Evolutionary conservation across 805 yeast species (phyloP).

Genomic region (Saccharomycopsis sp.): DNA sequence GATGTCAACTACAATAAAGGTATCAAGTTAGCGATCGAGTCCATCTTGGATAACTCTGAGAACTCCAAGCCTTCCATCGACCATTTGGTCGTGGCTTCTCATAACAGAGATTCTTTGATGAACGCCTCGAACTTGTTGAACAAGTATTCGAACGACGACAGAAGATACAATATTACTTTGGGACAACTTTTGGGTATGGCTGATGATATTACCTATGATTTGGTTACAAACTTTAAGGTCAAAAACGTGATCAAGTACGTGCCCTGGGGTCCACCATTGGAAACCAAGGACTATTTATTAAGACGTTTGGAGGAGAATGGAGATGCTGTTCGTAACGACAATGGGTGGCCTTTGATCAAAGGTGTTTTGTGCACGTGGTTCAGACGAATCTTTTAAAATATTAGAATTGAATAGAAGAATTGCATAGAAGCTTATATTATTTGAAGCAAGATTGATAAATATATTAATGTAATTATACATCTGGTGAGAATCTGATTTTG

Average conservation of each 20-base stretch:
- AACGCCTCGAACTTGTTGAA: constrained; percentile 56
- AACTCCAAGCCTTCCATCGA: constrained; percentile 48
- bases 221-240: constrained; percentile 56
- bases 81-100: constrained; percentile 86
- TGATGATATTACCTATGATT: constrained; percentile 74
- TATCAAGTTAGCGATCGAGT: constrained; percentile 51
- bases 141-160: constrained; percentile 25
- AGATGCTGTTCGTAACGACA: constrained; percentile 82
- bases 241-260: constrained; percentile 85
- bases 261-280: constrained; percentile 96
- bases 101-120: constrained; percentile 72
- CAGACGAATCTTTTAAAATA: constrained; percentile 27
- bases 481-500: too few species aligned
- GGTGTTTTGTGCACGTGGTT: constrained; percentile 38
- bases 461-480: too few species aligned
- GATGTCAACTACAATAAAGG: constrained; percentile 72
- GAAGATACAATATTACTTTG: constrained; percentile 59
- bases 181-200: constrained; percentile 97
- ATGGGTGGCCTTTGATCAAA: constrained; percentile 67
- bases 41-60: constrained; percentile 37
- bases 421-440: too few species aligned
- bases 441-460: too few species aligned
- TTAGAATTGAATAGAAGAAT: too few species aligned
- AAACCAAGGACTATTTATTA: constrained; percentile 81
- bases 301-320: constrained; percentile 95